These are phyloP conservation scores for Phytopythium chamaehyphon DNA, from an alignment of 352 stramenopile genomes.

Conservation along the genomic window DNA sequence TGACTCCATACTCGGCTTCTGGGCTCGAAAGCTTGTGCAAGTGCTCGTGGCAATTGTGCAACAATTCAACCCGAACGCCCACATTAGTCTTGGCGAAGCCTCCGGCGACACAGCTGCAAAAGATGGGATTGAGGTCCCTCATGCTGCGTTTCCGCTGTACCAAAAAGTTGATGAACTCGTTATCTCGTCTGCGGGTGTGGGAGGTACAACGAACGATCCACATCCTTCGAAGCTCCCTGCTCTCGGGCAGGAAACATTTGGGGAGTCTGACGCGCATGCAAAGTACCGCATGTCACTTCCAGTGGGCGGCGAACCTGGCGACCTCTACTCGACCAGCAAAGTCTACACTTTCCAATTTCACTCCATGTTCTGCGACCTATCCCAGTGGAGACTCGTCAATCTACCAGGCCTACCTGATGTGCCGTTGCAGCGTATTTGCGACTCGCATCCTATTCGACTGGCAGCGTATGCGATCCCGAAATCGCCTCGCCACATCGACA, in stretches of 20 bases:
- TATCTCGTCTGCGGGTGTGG: constrained; percentile 11
- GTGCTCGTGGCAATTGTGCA: constrained; percentile 33
- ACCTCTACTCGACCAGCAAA: constrained; percentile 24
- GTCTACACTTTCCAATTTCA: constrained; percentile 64
- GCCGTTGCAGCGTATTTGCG: constrained; percentile 29
- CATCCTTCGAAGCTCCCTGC: constrained; percentile 8
- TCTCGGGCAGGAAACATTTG: constrained; percentile 31
- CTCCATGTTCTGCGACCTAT: constrained; percentile 40
- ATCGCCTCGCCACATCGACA: constrained; percentile 11
- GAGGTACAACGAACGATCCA: background rate
- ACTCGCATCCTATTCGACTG: constrained; percentile 33
- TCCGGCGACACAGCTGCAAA: background rate
- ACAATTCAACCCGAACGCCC: constrained; percentile 26
- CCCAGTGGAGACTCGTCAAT: constrained; percentile 45
- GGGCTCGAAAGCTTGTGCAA: constrained; percentile 27
- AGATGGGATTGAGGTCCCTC: constrained; percentile 25
- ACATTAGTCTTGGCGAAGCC: constrained; percentile 33
- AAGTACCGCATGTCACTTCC: constrained; percentile 11
- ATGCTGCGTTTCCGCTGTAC: constrained; percentile 49
- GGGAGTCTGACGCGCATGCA: constrained; percentile 24
- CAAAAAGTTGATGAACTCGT: constrained; percentile 48
- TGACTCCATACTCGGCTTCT: constrained; percentile 21
- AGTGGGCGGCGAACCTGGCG: constrained; percentile 13
- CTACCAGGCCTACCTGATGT: constrained; percentile 35
- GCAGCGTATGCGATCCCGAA: constrained; percentile 29